A percentile compares a stretch with the other conserved stretches of the same genome.
phyloP scores from a whole-genome alignment of 139 green algal genomes.

The Coelastrella sp. region DNA sequence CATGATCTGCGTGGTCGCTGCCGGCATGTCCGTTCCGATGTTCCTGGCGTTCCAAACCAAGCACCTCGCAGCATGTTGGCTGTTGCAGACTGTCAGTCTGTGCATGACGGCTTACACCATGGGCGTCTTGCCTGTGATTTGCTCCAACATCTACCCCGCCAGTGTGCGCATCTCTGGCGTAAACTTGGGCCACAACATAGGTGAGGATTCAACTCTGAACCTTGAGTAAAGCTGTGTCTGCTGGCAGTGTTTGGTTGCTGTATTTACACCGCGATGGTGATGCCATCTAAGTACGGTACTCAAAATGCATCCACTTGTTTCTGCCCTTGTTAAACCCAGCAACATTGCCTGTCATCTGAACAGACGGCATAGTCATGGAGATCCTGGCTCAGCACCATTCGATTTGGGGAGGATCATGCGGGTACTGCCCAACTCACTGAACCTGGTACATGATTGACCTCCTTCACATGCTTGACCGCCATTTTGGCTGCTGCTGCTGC shows the following conservation, averaged over 20 bases:
- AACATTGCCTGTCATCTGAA: too few species aligned
- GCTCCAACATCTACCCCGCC: constrained; percentile 39
- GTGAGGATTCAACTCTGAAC: background rate
- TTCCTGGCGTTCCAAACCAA: constrained; percentile 41
- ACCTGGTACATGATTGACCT: background rate
- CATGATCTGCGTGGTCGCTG: background rate
- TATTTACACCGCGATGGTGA: background rate
- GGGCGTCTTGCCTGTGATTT: constrained; percentile 37
- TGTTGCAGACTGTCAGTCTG: constrained; percentile 18
- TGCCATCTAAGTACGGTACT: too few species aligned
- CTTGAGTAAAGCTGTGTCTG: too few species aligned
- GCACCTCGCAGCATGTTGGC: constrained; percentile 27
- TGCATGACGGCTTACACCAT: constrained; percentile 35
- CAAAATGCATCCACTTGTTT: too few species aligned
- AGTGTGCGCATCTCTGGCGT: constrained; percentile 44
- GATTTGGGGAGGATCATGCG: too few species aligned
- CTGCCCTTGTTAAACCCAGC: too few species aligned
- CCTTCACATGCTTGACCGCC: too few species aligned
- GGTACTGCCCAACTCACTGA: too few species aligned
- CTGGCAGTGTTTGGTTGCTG: too few species aligned
- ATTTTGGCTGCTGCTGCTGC: background rate
- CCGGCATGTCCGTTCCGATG: constrained; percentile 11
- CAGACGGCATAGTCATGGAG: too few species aligned
- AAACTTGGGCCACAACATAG: constrained; percentile 44
- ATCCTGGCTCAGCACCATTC: too few species aligned